phyloP scores from a whole-genome alignment of 2,329 filamentous ascomycete species.

The Verticillium dahliae region DNA sequence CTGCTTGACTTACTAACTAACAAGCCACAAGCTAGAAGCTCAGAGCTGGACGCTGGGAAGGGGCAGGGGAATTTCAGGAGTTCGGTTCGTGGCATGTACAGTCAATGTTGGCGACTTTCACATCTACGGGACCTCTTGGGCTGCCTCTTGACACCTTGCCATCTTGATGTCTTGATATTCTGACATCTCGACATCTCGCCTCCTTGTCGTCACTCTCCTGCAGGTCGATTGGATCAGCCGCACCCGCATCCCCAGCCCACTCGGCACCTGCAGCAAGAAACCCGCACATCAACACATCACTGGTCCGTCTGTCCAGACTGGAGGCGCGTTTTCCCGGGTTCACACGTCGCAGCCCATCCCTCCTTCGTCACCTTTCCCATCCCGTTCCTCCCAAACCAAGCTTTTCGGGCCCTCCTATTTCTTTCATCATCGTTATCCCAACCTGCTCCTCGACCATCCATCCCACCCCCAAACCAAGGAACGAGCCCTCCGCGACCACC shows the following conservation, averaged over 20 bases:
- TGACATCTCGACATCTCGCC: neutral
- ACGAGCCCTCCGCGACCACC: neutral
- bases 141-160: neutral
- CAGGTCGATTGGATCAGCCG: neutral
- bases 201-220: neutral
- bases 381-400: neutral
- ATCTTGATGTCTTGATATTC: neutral
- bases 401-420: neutral
- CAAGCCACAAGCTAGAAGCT: too few relatives aligned
- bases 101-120: neutral
- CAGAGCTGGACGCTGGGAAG: too few relatives aligned
- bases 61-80: neutral
- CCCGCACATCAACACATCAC: neutral
- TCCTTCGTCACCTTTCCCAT: neutral
- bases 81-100: neutral
- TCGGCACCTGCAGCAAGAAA: neutral
- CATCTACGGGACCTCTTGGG: neutral
- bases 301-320: neutral
- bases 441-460: neutral
- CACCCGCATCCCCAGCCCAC: neutral
- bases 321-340: neutral
- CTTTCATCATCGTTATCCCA: slow-evolving; percentile 1
- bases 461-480: neutral
- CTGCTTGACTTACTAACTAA: too few relatives aligned
- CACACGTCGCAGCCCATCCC: neutral